Evolutionary conservation across 306 rosid genomes (phyloP).

Genomic region (Quercus rubra): DNA sequence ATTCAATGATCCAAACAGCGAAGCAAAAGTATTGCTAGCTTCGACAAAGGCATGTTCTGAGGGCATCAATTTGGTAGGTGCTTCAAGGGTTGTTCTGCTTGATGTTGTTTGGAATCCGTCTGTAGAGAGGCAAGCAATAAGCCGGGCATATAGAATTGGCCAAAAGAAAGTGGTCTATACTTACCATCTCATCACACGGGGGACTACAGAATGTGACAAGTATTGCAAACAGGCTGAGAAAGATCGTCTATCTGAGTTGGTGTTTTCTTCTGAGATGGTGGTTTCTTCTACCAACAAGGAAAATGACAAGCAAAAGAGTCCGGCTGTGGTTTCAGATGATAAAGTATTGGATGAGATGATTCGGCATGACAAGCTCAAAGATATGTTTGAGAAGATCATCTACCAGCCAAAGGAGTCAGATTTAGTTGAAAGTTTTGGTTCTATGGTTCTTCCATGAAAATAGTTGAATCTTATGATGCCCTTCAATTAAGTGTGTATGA

Average conservation of each 20-base stretch:
- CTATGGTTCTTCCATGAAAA: too few relatives aligned
- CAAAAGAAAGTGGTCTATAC: slow-evolving; percentile 32
- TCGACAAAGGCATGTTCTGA: slow-evolving; percentile 33
- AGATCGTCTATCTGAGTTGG: slow-evolving; percentile 29
- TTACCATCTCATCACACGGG: slow-evolving; percentile 28
- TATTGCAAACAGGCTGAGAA: slow-evolving; percentile 27
- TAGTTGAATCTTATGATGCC: too few relatives aligned
- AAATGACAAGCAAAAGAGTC: background rate
- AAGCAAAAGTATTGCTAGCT: slow-evolving; percentile 31
- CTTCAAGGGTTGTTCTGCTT: slow-evolving; percentile 42
- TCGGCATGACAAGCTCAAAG: slow-evolving; percentile 22
- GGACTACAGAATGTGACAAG: slow-evolving; percentile 15
- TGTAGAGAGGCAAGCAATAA: slow-evolving; percentile 36
- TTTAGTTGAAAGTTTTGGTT: background rate
- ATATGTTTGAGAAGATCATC: slow-evolving; percentile 18
- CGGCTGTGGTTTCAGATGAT: slow-evolving; percentile 13
- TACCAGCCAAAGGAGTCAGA: slow-evolving; percentile 14
- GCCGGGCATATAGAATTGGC: slow-evolving; percentile 37
- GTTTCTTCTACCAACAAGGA: slow-evolving; percentile 4
- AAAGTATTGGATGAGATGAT: slow-evolving; percentile 23
- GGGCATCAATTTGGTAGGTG: slow-evolving; percentile 34
- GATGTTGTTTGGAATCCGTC: slow-evolving; percentile 44
- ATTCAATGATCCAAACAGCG: slow-evolving; percentile 28
- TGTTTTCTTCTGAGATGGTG: slow-evolving; percentile 1
- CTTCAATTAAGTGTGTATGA: too few relatives aligned